Base-by-base conservation (phyloP, 306 rosid species). In the Quercus rubra region DNA sequence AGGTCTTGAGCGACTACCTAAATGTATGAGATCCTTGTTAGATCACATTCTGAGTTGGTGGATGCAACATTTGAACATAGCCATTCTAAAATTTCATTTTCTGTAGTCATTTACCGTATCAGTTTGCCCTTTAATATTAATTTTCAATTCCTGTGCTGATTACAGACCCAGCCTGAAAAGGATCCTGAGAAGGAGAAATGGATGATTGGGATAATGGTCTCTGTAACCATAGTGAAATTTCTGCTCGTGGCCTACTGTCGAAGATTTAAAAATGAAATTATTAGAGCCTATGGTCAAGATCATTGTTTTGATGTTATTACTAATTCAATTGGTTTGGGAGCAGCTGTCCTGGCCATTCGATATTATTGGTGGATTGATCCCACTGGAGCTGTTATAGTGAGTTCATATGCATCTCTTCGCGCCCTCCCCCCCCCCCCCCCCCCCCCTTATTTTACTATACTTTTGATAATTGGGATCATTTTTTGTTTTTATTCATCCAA, bases 291-390 rank as follows among this genome's bases (percentile, higher is more conserved):
- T 77, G 94, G 94, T 7, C 96, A 86, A 79, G 97, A 91, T 63
- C 97, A 91, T 84, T 21, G 88, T 0, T 92, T 92, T 3, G 96
- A 92, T 67, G 97, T 93, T 30, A 5, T 91, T 71, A 91, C 96
- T 23, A 93, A 93, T 84, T 89, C 96, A 1, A 89, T 93, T 41
- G 97, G 97, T 38, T 81, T 91, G 79, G 91, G 87, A 70, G 96
- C 97, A 75, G 96, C 97, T 30, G 87, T 91, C 8, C 85, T 93
- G 13, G 54, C 87, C 28, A 75, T 67, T 51, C 77, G 51, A 56
- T 80, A 56, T 77, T 3, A 6, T 59, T 80, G 85, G 85, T 80
- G 85, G 87, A 77, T 84, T 67, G 87, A 84, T 62, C 87, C 87
- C 14, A 17, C 71, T 20, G 87, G 87, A 56, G 87, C 85, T 58